phyloP scores from a whole-genome alignment of 2,329 filamentous ascomycete species.

The Hortaea sp. region DNA sequence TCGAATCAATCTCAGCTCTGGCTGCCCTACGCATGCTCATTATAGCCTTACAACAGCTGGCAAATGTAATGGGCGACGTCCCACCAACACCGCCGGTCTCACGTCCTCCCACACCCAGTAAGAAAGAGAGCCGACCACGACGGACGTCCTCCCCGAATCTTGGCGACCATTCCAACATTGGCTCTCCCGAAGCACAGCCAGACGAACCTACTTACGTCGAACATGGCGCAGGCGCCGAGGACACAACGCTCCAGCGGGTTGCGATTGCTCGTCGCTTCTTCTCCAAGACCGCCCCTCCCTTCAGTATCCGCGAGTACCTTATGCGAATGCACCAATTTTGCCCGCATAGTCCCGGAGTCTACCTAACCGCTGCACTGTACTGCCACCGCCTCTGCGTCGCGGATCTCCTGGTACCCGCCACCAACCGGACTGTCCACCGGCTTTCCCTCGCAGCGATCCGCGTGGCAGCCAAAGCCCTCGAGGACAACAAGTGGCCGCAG shows the following conservation, averaged over 20 bases:
- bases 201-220: conserved; percentile 37
- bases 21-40: conserved; percentile 74
- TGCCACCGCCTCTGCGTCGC: conserved; percentile 72
- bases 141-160: conserved; percentile 8
- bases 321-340: conserved; percentile 81
- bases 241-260: conserved; percentile 66
- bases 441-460: conserved; percentile 73
- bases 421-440: conserved; percentile 74
- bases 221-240: conserved; percentile 56
- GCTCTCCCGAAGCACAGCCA: conserved; percentile 40
- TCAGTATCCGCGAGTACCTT: conserved; percentile 75
- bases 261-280: conserved; percentile 90
- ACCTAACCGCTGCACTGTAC: conserved; percentile 79
- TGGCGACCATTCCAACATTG: conserved; percentile 7
- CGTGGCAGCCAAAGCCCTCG: conserved; percentile 89
- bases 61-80: conserved; percentile 64
- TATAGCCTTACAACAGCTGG: conserved; percentile 47
- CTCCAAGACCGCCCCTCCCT: conserved; percentile 75
- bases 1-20: conserved; percentile 62
- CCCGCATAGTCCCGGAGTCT: conserved; percentile 87
- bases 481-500: conserved; percentile 83
- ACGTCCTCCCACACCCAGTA: conserved; percentile 53
- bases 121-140: conserved; percentile 41
- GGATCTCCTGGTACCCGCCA: conserved; percentile 66
- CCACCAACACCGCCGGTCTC: conserved; percentile 67